Conservation (phyloP, 352 stramenopile genomes). For the Pythium plurisporium region DNA sequence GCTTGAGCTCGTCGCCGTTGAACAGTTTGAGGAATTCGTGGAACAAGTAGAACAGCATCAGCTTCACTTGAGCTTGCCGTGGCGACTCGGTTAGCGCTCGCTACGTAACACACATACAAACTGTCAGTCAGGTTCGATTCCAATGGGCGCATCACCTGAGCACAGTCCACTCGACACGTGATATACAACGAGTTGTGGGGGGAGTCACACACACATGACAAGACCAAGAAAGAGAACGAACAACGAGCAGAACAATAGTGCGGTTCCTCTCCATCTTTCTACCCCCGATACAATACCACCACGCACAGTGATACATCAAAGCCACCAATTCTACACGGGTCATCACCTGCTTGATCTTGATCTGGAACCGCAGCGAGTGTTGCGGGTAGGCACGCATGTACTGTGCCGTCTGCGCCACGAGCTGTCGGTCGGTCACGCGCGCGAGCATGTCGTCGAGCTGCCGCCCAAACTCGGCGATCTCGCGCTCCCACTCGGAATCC, state of each 20-base stretch:
- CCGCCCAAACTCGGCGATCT: conserved; percentile 67
- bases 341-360: conserved; percentile 87
- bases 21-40: conserved; percentile 87
- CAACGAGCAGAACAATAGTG: not conserved
- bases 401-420: conserved; percentile 68
- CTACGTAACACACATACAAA: conserved; percentile 25
- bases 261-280: not conserved
- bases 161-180: too few relatives aligned
- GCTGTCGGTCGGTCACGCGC: conserved; percentile 63
- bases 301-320: not conserved
- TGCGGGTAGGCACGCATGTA: conserved; percentile 71
- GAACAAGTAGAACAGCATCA: conserved; percentile 87
- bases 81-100: conserved; percentile 50
- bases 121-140: not conserved
- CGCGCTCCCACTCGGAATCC: conserved; percentile 60
- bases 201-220: not conserved
- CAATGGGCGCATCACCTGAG: too few relatives aligned
- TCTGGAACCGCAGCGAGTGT: conserved; percentile 72
- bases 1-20: conserved; percentile 43
- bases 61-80: conserved; percentile 66
- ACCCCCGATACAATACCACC: not conserved
- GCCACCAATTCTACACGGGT: not conserved
- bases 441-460: conserved; percentile 71
- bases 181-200: too few relatives aligned
- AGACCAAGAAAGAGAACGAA: not conserved